Percentiles rank a stretch among this genome's conserved stretches.
Conservation (phyloP, 306 rosid species). For the Begonia masoniana region DNA sequence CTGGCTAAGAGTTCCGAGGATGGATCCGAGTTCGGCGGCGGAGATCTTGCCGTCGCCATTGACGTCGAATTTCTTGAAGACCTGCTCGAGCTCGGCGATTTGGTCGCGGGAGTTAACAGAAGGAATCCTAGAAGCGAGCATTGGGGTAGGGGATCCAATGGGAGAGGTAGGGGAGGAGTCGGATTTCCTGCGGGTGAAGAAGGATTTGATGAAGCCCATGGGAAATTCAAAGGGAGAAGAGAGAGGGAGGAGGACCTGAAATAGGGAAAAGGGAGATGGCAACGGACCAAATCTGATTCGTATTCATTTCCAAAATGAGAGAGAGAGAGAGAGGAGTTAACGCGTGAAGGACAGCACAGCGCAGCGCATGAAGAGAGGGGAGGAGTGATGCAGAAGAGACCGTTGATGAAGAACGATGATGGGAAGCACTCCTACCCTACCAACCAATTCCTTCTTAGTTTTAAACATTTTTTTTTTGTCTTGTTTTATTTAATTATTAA, state of each 20-base stretch:
- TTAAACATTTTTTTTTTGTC: too few relatives aligned
- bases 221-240: background rate
- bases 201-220: conserved; percentile 63
- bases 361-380: too few relatives aligned
- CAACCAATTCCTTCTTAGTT: too few relatives aligned
- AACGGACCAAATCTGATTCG: background rate
- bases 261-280: background rate
- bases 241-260: background rate
- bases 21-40: conserved; percentile 61
- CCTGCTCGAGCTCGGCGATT: conserved; percentile 57
- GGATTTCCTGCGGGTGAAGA: conserved; percentile 42
- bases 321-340: too few relatives aligned
- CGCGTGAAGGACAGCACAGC: too few relatives aligned
- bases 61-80: conserved; percentile 71
- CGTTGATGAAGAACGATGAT: too few relatives aligned
- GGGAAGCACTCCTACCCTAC: too few relatives aligned
- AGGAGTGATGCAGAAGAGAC: too few relatives aligned
- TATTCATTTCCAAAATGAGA: background rate
- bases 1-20: conserved; percentile 56
- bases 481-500: too few relatives aligned
- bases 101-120: conserved; percentile 28
- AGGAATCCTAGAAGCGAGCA: conserved; percentile 23
- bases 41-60: conserved; percentile 95
- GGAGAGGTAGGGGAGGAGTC: background rate
- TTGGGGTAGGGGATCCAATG: background rate